Conservation (phyloP, 306 rosid species). For the Castanopsis chinensis region DNA sequence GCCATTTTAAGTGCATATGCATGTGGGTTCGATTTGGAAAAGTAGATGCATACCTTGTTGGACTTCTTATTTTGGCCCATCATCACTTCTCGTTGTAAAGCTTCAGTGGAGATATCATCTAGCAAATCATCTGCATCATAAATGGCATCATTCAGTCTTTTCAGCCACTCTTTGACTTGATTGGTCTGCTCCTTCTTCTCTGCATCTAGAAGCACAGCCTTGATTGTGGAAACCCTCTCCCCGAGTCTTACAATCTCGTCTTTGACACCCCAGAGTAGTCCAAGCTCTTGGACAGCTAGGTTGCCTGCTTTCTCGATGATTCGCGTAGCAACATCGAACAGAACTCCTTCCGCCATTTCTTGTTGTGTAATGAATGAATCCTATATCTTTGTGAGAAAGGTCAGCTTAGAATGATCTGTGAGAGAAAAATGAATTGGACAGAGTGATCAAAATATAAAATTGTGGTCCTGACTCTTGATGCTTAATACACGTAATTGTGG, state of each 20-base stretch:
- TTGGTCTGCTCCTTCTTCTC: neutral
- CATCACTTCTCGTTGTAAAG: neutral
- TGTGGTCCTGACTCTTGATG: too few relatives aligned
- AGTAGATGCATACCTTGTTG: neutral
- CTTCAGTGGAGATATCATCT: neutral
- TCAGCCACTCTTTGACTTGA: neutral
- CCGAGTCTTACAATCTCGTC: neutral
- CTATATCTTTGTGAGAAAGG: too few relatives aligned
- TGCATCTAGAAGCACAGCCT: neutral
- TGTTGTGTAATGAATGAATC: fast-evolving
- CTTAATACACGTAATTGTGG: too few relatives aligned
- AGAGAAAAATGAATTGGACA: too few relatives aligned
- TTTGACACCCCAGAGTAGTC: neutral
- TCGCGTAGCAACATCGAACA: neutral
- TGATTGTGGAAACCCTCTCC: neutral
- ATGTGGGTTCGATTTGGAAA: neutral
- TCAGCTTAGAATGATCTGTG: too few relatives aligned
- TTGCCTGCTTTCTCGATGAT: neutral
- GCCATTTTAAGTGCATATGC: neutral
- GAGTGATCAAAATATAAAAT: too few relatives aligned
- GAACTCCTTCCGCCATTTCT: neutral
- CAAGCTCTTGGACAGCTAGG: neutral
- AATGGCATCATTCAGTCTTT: neutral
- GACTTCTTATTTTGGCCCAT: too few relatives aligned
- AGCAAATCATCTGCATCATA: neutral